Evolutionary conservation across 495 filamentous ascomycete genomes (phyloP), one percentile per base, ranked within the genome.

Genomic region (Bathelium albidoporum): DNA sequence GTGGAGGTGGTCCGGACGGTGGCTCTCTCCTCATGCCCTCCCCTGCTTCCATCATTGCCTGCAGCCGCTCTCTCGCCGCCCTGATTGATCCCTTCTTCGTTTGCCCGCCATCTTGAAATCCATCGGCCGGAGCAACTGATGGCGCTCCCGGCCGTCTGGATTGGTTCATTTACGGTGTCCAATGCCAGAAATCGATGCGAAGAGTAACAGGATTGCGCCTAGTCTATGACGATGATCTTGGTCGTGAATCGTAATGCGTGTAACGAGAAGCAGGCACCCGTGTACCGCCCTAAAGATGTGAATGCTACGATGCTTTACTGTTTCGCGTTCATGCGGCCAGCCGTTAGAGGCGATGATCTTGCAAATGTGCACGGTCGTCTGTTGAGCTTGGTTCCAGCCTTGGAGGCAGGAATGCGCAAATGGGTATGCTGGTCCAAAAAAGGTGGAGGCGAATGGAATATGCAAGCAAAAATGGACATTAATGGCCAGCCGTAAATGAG

Each of bases 241-340:
- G 5, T 55, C 20, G 49, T 2, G n/a, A 55, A 9, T 55, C 49
- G 20, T 55, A 24, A 55, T 28, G 49, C 7, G 49, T 29, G 24
- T 55, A 5, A 29, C 24, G 29, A 29, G 49, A 29, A 26, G 49
- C 24, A 55, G 24, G 20, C 16, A 11, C 2, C 49, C 20, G 24
- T 4, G 24, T 55, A 55, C 20, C 49, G 20, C 24, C 29, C 22
- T 28, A 55, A 9, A 26, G 24, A 55, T 0, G 20, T 20, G 16
- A 24, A 55, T n/a, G 9, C 43, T 11, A 20, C n/a, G 43, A 49
- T 55, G 2, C 24, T 29, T 29, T 55, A 26, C 49, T 2, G 24
- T 55, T 55, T 55, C 49, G 49, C 24, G 24, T 7, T 55, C 2
- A 55, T 55, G 49, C 49, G 49, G 49, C 49, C 49, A 55, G 49